These are phyloP conservation scores for Debaryomyces sp. DNA, from an alignment of 1,139 yeast genomes.

Conservation along the genomic window DNA sequence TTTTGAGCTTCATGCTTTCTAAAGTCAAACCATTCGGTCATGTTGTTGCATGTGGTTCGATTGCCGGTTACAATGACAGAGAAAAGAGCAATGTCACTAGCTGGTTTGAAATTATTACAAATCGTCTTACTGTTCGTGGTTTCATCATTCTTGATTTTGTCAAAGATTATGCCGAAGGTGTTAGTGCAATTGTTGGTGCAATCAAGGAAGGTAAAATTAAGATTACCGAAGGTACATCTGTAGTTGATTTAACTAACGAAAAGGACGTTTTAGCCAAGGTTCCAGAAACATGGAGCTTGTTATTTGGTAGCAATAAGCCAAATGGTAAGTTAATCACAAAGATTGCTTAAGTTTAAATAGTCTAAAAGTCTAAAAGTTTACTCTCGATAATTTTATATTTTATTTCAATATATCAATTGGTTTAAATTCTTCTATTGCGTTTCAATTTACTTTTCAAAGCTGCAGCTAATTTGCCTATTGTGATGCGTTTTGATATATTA, in stretches of 20 bases:
- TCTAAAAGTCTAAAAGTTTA: too few species aligned
- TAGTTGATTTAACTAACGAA: slow-evolving; percentile 29
- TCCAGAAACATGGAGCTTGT: slow-evolving; percentile 32
- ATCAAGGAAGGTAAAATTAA: slow-evolving; percentile 46
- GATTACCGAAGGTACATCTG: slow-evolving; percentile 24
- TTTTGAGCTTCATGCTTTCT: slow-evolving; percentile 49
- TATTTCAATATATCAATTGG: too few species aligned
- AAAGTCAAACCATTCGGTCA: slow-evolving; percentile 45
- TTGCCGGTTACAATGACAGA: slow-evolving; percentile 57
- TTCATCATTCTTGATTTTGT: slow-evolving; percentile 45
- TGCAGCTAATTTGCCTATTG: slow-evolving; percentile 85
- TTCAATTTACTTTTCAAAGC: slow-evolving; percentile 81
- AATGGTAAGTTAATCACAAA: slow-evolving; percentile 41
- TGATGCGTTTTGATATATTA: slow-evolving; percentile 46
- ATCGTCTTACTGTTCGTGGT: slow-evolving; percentile 53
- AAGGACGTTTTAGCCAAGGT: slow-evolving; percentile 24
- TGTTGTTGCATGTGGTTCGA: slow-evolving; percentile 63
- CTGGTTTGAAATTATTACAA: slow-evolving; percentile 48
- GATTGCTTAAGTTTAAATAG: slow-evolving; percentile 17
- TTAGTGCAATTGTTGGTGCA: slow-evolving; percentile 32
- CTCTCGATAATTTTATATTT: too few species aligned
- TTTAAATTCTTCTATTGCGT: slow-evolving; percentile 30
- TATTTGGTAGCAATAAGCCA: slow-evolving; percentile 35
- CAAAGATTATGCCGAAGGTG: slow-evolving; percentile 36
- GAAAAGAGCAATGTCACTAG: slow-evolving; percentile 33